Evolutionary conservation across 2,329 filamentous ascomycete genomes (phyloP).

Genomic region (Monilinia laxa): DNA sequence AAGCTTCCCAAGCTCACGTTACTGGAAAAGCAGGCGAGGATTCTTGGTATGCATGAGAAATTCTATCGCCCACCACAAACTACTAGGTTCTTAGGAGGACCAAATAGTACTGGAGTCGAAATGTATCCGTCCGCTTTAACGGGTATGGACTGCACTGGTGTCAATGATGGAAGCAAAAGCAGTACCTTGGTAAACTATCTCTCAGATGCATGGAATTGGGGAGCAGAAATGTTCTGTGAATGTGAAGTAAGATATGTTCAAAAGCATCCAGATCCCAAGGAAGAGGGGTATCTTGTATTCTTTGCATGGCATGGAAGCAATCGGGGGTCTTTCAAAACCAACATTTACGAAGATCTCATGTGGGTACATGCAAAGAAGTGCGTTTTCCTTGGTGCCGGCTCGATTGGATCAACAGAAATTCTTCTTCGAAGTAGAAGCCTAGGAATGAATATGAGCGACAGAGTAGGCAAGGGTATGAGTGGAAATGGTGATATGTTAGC

Average conservation of each 20-base stretch:
- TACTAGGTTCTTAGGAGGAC: slow-evolving; percentile 59
- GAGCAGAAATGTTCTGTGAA: slow-evolving; percentile 68
- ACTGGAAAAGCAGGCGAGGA: slow-evolving; percentile 56
- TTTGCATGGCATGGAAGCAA: slow-evolving; percentile 63
- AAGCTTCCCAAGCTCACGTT: slow-evolving; percentile 57
- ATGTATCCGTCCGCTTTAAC: slow-evolving; percentile 61
- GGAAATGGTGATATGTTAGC: slow-evolving; percentile 66
- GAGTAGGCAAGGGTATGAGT: slow-evolving; percentile 59
- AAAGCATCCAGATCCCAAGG: slow-evolving; percentile 46
- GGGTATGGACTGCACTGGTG: slow-evolving; percentile 61
- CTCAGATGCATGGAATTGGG: slow-evolving; percentile 70
- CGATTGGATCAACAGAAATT: slow-evolving; percentile 65
- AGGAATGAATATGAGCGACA: slow-evolving; percentile 57
- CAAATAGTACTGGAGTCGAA: slow-evolving; percentile 62
- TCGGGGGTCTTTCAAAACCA: slow-evolving; percentile 53
- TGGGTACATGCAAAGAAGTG: slow-evolving; percentile 66
- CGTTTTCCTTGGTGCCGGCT: slow-evolving; percentile 65
- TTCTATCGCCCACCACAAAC: slow-evolving; percentile 60
- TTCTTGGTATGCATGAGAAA: slow-evolving; percentile 51
- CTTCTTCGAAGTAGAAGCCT: slow-evolving; percentile 58
- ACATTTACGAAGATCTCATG: slow-evolving; percentile 59
- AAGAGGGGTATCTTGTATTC: slow-evolving; percentile 60
- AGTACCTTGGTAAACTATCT: slow-evolving; percentile 66
- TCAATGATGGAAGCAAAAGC: slow-evolving; percentile 68
- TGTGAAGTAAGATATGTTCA: slow-evolving; percentile 65